A percentile compares a stretch with the other conserved stretches of the same genome.
These are phyloP conservation scores for Breynia disticha DNA, from an alignment of 441 rosid genomes.

Conservation along the genomic window DNA sequence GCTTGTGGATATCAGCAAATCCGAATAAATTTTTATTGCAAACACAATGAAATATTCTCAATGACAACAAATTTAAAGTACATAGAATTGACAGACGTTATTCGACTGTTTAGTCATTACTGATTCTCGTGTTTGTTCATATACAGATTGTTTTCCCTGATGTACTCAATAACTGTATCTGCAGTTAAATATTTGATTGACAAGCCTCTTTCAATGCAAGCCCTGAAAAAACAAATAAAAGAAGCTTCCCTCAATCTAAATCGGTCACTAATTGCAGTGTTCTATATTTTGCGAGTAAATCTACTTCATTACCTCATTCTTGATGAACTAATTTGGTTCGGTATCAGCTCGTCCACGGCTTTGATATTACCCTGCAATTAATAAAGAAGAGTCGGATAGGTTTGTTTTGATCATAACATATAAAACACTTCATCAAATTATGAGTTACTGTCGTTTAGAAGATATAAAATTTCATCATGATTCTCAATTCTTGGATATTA, in stretches of 20 bases:
- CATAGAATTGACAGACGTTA: too few species aligned
- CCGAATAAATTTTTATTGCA: too few species aligned
- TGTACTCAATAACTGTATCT: constrained; percentile 63
- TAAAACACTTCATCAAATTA: neutral
- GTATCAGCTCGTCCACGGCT: constrained; percentile 50
- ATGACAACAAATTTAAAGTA: too few species aligned
- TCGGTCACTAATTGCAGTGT: neutral
- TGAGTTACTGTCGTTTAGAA: neutral
- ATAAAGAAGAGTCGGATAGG: neutral
- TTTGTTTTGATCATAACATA: neutral
- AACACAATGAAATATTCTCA: too few species aligned
- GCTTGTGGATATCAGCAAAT: too few species aligned
- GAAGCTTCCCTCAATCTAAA: neutral
- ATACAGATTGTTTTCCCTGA: constrained; percentile 43
- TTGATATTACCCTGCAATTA: constrained; percentile 41
- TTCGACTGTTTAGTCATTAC: neutral
- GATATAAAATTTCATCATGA: too few species aligned
- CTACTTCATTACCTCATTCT: constrained; percentile 40
- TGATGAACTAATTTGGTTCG: constrained; percentile 76
- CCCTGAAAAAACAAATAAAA: constrained; percentile 32
- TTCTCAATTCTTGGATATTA: too few species aligned
- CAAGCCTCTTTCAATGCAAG: constrained; percentile 60
- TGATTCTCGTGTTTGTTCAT: constrained; percentile 14
- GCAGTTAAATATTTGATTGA: constrained; percentile 66
- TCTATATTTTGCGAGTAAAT: neutral